phyloP scores from a whole-genome alignment of 352 stramenopile species.

The Globisporangium takayamanum region DNA sequence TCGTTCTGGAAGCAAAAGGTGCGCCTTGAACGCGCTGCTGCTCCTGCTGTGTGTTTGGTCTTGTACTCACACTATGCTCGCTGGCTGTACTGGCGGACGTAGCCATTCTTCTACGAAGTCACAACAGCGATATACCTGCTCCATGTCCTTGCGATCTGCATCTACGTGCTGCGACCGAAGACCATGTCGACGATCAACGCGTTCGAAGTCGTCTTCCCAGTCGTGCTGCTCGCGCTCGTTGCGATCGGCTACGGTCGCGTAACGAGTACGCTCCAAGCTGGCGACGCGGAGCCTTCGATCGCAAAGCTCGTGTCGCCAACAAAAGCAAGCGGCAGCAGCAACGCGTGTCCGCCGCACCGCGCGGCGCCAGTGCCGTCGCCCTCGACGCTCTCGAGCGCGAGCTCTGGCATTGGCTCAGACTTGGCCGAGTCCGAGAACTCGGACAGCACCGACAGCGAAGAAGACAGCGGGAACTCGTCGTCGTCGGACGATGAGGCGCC shows the following conservation, averaged over 20 bases:
- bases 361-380: slow-evolving; percentile 12
- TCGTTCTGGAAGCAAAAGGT: slow-evolving; percentile 74
- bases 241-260: slow-evolving; percentile 75
- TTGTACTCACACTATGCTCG: neutral
- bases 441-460: slow-evolving; percentile 68
- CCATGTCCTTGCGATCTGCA: slow-evolving; percentile 32
- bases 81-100: neutral
- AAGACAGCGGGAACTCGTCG: slow-evolving; percentile 68
- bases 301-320: slow-evolving; percentile 57
- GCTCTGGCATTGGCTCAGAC: slow-evolving; percentile 44
- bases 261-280: slow-evolving; percentile 56
- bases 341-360: slow-evolving; percentile 13
- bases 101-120: slow-evolving; percentile 61
- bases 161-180: slow-evolving; percentile 48
- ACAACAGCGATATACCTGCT: slow-evolving; percentile 50
- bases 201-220: slow-evolving; percentile 64
- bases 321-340: slow-evolving; percentile 17
- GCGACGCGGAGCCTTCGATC: slow-evolving; percentile 37
- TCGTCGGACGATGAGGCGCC: slow-evolving; percentile 63
- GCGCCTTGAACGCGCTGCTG: neutral
- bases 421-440: slow-evolving; percentile 75
- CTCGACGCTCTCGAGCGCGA: slow-evolving; percentile 12
- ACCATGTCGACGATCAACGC: slow-evolving; percentile 44
- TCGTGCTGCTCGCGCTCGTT: slow-evolving; percentile 52
- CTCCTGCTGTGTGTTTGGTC: neutral